Percentiles rank a stretch among this genome's conserved stretches.
Conservation (phyloP, 345 rosid species). For the Litchi chinensis region DNA sequence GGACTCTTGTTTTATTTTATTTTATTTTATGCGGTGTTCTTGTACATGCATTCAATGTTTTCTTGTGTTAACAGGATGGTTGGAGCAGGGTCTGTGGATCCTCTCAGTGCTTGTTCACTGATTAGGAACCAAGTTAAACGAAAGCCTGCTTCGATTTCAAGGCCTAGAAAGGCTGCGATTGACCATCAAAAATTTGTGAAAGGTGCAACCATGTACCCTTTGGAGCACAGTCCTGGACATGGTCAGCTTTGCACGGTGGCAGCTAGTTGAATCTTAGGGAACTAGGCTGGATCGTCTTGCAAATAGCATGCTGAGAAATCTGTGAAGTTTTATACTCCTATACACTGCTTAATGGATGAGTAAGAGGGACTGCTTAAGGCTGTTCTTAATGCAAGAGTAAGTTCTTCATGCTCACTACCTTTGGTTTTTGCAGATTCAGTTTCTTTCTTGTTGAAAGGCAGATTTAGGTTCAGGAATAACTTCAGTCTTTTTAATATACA, state of each 20-base stretch:
- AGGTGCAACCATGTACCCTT: slow-evolving; percentile 62
- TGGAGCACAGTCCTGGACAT: slow-evolving; percentile 70
- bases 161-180: slow-evolving; percentile 47
- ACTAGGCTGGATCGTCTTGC: neutral
- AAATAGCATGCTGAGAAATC: slow-evolving; percentile 1
- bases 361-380: neutral
- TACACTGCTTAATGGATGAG: neutral
- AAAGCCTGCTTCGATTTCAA: slow-evolving; percentile 33
- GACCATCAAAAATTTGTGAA: slow-evolving; percentile 60
- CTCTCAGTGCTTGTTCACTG: slow-evolving; percentile 55
- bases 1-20: neutral
- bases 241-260: slow-evolving; percentile 64
- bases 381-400: slow-evolving; percentile 10
- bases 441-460: neutral
- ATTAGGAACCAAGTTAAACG: slow-evolving; percentile 47
- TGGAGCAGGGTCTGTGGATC: slow-evolving; percentile 67
- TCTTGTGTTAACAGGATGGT: slow-evolving; percentile 51
- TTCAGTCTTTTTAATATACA: neutral
- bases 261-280: slow-evolving; percentile 29
- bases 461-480: slow-evolving; percentile 12
- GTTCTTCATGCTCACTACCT: neutral
- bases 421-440: neutral
- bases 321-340: slow-evolving; percentile 17
- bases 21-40: neutral
- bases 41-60: neutral